Percentiles rank a stretch among this genome's conserved stretches.
phyloP scores from a whole-genome alignment of 2,329 filamentous ascomycete genomes.

The Colletotrichum orbiculare region DNA sequence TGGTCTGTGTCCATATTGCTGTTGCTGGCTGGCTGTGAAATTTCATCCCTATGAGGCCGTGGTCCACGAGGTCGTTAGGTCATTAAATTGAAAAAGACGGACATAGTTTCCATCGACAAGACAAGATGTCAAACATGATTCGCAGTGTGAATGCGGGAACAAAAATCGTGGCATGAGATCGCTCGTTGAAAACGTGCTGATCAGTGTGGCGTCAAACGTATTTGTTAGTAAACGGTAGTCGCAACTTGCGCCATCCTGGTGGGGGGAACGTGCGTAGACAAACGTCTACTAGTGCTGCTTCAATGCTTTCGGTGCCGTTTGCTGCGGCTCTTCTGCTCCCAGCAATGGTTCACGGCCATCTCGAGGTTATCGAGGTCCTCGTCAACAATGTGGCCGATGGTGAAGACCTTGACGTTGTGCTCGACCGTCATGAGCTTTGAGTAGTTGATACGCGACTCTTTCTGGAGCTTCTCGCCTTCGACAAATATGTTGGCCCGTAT shows the following conservation, averaged over 20 bases:
- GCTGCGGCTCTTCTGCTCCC: conserved; percentile 53
- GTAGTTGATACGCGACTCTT: conserved; percentile 68
- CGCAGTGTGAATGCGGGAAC: not conserved
- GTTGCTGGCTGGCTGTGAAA: not conserved
- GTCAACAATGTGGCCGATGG: conserved; percentile 60
- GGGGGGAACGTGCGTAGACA: too few relatives aligned
- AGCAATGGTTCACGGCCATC: conserved; percentile 61
- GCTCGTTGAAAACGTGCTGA: not conserved
- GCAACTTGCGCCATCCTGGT: not conserved
- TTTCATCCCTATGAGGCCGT: not conserved
- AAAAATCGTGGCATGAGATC: conserved; percentile 15
- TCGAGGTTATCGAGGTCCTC: conserved; percentile 55
- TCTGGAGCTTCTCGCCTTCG: conserved; percentile 57
- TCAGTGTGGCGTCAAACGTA: not conserved
- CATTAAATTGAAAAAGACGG: too few relatives aligned
- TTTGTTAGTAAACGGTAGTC: conserved; percentile 5
- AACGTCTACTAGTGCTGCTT: too few relatives aligned
- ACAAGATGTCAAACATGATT: not conserved
- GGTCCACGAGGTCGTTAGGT: too few relatives aligned
- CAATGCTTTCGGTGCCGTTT: conserved; percentile 1
- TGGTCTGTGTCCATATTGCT: conserved; percentile 20
- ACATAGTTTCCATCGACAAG: too few relatives aligned
- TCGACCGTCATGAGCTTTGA: conserved; percentile 66
- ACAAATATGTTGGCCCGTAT: conserved; percentile 57
- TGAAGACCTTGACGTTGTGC: conserved; percentile 68